Conservation (phyloP, 2,329 filamentous ascomycete species). For the Alternaria sp. region DNA sequence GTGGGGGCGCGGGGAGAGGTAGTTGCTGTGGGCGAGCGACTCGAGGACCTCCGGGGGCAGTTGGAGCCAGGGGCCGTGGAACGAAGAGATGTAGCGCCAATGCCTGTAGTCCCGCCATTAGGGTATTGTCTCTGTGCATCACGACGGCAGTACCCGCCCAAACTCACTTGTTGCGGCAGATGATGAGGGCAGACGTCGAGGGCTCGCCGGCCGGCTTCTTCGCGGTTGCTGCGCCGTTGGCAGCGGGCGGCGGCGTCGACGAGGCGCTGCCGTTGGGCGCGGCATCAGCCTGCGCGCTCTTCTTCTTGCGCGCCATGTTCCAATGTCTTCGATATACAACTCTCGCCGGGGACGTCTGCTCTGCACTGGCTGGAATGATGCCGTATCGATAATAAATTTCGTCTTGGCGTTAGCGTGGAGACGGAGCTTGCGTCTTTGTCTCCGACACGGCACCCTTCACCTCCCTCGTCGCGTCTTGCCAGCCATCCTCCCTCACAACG, state of each 20-base stretch:
- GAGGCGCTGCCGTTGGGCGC: slow-evolving; percentile 21
- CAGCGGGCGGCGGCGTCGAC: slow-evolving; percentile 7
- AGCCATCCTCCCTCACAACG: neutral
- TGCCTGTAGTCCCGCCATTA: slow-evolving; percentile 62
- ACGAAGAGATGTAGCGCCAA: slow-evolving; percentile 84
- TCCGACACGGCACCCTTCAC: slow-evolving; percentile 6
- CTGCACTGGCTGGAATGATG: slow-evolving; percentile 7
- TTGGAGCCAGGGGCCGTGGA: slow-evolving; percentile 83
- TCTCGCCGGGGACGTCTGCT: slow-evolving; percentile 1
- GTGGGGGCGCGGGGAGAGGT: slow-evolving; percentile 74
- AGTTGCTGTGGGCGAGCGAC: slow-evolving; percentile 79
- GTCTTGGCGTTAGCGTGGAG: slow-evolving; percentile 19
- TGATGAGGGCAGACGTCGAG: slow-evolving; percentile 44
- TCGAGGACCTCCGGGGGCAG: slow-evolving; percentile 80
- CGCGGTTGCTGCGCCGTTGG: slow-evolving; percentile 1
- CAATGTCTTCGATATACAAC: slow-evolving; percentile 3
- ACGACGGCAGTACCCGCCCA: slow-evolving; percentile 21
- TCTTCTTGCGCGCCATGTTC: slow-evolving; percentile 46
- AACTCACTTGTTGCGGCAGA: slow-evolving; percentile 54
- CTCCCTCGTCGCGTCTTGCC: neutral
- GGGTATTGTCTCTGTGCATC: slow-evolving; percentile 6
- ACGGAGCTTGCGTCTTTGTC: slow-evolving; percentile 14
- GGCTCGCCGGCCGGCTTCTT: slow-evolving; percentile 19
- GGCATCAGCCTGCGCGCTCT: slow-evolving; percentile 32
- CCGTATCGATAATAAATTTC: slow-evolving; percentile 26